Evolutionary conservation across 2,329 filamentous ascomycete genomes (phyloP).

Genomic region (Xylariaceae sp.): DNA sequence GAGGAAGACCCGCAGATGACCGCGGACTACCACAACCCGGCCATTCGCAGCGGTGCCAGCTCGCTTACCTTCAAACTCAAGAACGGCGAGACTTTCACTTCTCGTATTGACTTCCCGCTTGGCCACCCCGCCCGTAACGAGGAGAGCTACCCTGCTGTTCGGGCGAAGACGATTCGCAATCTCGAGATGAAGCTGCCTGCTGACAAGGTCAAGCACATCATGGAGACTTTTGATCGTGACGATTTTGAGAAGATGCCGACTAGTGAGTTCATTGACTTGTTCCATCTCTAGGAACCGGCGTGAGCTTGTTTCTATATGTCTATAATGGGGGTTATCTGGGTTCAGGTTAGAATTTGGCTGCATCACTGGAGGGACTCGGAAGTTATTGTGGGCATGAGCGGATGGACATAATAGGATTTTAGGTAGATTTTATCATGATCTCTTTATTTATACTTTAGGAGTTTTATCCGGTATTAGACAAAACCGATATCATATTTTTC

Average conservation of each 20-base stretch:
- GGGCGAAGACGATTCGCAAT: slow-evolving; percentile 14
- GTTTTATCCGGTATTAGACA: too few relatives aligned
- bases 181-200: slow-evolving; percentile 10
- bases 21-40: slow-evolving; percentile 16
- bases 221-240: slow-evolving; percentile 4
- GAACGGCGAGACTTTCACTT: slow-evolving; percentile 8
- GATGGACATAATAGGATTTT: too few relatives aligned
- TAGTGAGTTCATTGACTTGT: slow-evolving; percentile 14
- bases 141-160: slow-evolving; percentile 10
- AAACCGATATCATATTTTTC: too few relatives aligned
- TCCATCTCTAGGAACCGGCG: too few relatives aligned
- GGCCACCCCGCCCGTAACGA: slow-evolving; percentile 12
- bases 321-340: too few relatives aligned
- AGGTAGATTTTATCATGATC: too few relatives aligned
- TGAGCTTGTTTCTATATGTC: too few relatives aligned
- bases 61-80: slow-evolving; percentile 13
- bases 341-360: too few relatives aligned
- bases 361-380: too few relatives aligned
- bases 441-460: too few relatives aligned
- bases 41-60: slow-evolving; percentile 13
- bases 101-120: slow-evolving; percentile 11
- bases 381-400: too few relatives aligned
- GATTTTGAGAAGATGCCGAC: slow-evolving; percentile 8
- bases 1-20: slow-evolving; percentile 17
- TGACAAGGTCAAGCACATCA: slow-evolving; percentile 4